These are phyloP conservation scores for Cladosporium sp. DNA, from an alignment of 2,329 filamentous ascomycete species.

Conservation along the genomic window DNA sequence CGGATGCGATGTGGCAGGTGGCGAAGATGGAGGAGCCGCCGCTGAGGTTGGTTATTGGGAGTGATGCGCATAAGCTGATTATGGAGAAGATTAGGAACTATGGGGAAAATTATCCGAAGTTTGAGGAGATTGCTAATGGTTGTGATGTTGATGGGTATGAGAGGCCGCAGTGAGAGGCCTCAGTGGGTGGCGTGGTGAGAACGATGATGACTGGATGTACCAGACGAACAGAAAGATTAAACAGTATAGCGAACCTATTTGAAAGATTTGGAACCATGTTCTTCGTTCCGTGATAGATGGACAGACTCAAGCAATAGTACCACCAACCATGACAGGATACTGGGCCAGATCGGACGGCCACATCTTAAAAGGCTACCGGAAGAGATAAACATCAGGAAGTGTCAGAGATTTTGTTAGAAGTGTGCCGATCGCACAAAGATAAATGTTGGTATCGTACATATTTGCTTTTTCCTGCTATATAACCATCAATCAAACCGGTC, in stretches of 20 bases:
- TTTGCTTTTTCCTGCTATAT: background rate
- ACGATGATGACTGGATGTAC: background rate
- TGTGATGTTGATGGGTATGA: conserved; percentile 49
- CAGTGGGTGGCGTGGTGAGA: background rate
- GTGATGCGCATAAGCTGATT: conserved; percentile 54
- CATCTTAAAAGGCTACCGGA: background rate
- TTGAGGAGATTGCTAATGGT: conserved; percentile 53
- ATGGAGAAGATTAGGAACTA: conserved; percentile 55
- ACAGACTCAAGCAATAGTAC: background rate
- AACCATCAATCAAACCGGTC: conserved; percentile 9
- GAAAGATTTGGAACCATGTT: background rate
- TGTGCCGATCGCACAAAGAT: conserved; percentile 3
- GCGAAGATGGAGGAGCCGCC: conserved; percentile 56
- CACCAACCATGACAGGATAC: background rate
- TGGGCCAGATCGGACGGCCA: too few relatives aligned
- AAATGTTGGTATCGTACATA: conserved; percentile 19
- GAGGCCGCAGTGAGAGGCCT: conserved; percentile 1
- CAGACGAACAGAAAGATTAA: background rate
- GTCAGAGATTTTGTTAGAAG: background rate
- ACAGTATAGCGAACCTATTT: background rate
- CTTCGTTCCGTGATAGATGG: background rate
- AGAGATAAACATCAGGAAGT: background rate
- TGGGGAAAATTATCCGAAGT: conserved; percentile 52
- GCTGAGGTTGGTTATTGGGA: conserved; percentile 56
- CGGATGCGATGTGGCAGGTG: conserved; percentile 56